Evolutionary conservation across 2,329 filamentous ascomycete genomes (phyloP).

Genomic region (Colletotrichum sidae): DNA sequence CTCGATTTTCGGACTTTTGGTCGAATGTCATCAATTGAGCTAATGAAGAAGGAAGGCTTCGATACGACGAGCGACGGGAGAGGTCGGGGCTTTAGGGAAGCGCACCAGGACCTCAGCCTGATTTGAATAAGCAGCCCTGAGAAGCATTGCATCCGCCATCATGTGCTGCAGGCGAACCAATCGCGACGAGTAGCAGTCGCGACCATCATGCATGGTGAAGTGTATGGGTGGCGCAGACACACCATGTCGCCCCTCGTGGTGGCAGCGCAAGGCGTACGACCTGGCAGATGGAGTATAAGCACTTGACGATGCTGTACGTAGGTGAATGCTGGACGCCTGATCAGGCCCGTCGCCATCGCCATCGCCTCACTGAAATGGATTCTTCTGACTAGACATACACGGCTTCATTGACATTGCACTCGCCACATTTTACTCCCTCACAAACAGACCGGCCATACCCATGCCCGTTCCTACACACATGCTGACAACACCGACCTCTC

Average conservation of each 20-base stretch:
- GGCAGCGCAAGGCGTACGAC: no score
- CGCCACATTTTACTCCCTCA: constrained; percentile 62
- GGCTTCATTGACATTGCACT: no score
- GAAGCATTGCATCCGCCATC: neutral
- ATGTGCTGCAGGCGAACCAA: neutral
- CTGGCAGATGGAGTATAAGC: no score
- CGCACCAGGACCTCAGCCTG: neutral
- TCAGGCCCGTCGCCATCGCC: no score
- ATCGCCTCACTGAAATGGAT: no score
- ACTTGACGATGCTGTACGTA: no score
- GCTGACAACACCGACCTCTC: constrained; percentile 83
- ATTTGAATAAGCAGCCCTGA: neutral
- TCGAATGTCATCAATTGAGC: neutral
- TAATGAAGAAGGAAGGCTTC: neutral
- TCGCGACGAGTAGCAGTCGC: neutral
- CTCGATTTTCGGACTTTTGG: neutral
- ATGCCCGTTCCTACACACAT: constrained; percentile 92
- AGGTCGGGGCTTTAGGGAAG: neutral
- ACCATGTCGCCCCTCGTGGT: no score
- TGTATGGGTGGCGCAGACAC: neutral
- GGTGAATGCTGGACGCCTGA: no score
- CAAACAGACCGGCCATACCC: constrained; percentile 78
- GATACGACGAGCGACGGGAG: neutral
- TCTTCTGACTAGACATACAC: no score
- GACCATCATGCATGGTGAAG: neutral